Conservation (phyloP, 306 rosid species). For the Senna siamea region DNA sequence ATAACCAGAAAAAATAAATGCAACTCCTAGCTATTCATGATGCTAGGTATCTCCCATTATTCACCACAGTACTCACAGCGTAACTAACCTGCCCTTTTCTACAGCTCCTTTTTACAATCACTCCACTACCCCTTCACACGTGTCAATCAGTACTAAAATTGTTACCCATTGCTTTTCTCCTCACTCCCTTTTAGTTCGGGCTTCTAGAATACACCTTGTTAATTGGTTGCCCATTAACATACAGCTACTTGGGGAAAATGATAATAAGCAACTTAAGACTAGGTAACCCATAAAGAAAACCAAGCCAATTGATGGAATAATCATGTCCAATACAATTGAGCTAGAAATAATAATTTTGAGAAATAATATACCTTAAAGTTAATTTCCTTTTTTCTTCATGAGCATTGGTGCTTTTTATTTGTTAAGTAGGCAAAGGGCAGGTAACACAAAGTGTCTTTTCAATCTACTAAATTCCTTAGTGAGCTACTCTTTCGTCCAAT, state of each 20-base stretch:
- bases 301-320: conserved; percentile 5
- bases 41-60: too few relatives aligned
- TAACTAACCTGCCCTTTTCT: too few relatives aligned
- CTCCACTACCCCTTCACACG: too few relatives aligned
- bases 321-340: conserved; percentile 17
- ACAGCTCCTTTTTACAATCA: too few relatives aligned
- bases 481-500: neutral
- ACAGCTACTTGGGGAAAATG: conserved; percentile 25
- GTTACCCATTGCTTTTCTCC: too few relatives aligned
- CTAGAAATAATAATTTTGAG: conserved; percentile 7
- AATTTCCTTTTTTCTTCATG: neutral
- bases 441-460: neutral
- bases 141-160: too few relatives aligned
- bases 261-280: conserved; percentile 28
- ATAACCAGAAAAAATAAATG: too few relatives aligned
- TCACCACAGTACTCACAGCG: too few relatives aligned
- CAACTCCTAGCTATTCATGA: too few relatives aligned
- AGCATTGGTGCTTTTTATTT: neutral
- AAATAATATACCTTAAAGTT: conserved; percentile 16
- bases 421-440: neutral
- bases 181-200: too few relatives aligned
- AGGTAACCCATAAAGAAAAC: conserved; percentile 22
- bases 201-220: too few relatives aligned
- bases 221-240: too few relatives aligned
- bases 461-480: neutral